Percentiles rank a stretch among this genome's conserved stretches.
Evolutionary conservation across 2,329 filamentous ascomycete species (phyloP).

Genomic region (Juglanconis juglandina): DNA sequence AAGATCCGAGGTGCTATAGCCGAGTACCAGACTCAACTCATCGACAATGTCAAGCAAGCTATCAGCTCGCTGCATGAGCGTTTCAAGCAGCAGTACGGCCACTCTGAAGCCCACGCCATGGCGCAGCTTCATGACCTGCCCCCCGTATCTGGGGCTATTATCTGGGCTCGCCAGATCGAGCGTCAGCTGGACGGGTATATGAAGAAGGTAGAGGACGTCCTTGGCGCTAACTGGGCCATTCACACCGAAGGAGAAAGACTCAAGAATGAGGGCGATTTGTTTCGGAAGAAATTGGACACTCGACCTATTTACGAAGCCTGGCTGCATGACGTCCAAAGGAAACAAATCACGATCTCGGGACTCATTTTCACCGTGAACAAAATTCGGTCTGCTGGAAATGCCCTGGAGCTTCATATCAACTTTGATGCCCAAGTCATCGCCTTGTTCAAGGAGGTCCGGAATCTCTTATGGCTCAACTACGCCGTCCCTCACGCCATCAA

Average conservation of each 20-base stretch:
- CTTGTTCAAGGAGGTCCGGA: slow-evolving; percentile 96
- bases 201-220: slow-evolving; percentile 97
- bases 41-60: slow-evolving; percentile 96
- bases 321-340: slow-evolving; percentile 83
- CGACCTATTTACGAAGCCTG: slow-evolving; percentile 92
- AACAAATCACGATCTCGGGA: slow-evolving; percentile 87
- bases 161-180: slow-evolving; percentile 97
- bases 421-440: slow-evolving; percentile 97
- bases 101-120: slow-evolving; percentile 98
- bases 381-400: slow-evolving; percentile 85
- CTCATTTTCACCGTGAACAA: slow-evolving; percentile 86
- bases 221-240: slow-evolving; percentile 90
- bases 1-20: slow-evolving; percentile 98
- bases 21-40: slow-evolving; percentile 96
- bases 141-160: slow-evolving; percentile 93
- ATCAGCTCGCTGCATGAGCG: slow-evolving; percentile 91
- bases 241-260: slow-evolving; percentile 95
- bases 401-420: slow-evolving; percentile 85
- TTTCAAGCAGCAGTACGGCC: slow-evolving; percentile 98
- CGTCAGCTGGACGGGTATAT: slow-evolving; percentile 94
- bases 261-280: slow-evolving; percentile 84
- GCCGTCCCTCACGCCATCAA: slow-evolving; percentile 91
- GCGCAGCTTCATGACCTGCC: slow-evolving; percentile 93
- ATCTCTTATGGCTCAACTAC: slow-evolving; percentile 91
- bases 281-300: slow-evolving; percentile 94